These are phyloP conservation scores for Cardamine resedifolia DNA, from an alignment of 345 rosid species.

Conservation along the genomic window DNA sequence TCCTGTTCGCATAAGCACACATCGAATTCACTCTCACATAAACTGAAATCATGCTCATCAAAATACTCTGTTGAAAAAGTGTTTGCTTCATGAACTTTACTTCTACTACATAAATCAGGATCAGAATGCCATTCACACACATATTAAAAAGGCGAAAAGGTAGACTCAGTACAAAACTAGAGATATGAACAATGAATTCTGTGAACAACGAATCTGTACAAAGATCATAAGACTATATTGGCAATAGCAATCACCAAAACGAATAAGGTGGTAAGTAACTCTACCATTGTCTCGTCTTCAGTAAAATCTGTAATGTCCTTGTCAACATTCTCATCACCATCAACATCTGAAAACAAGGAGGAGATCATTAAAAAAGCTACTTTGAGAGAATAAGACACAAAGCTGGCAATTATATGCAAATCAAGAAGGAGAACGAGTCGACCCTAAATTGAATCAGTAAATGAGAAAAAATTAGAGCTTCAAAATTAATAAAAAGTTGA, in stretches of 20 bases:
- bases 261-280: conserved; percentile 30
- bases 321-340: conserved; percentile 46
- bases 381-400: neutral
- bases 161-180: conserved; percentile 9
- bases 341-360: conserved; percentile 47
- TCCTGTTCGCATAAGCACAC: conserved; percentile 33
- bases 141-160: neutral
- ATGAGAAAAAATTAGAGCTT: neutral
- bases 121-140: neutral
- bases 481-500: neutral
- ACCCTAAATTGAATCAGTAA: conserved; percentile 7
- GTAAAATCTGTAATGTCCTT: conserved; percentile 38
- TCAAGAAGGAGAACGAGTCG: neutral
- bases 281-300: conserved; percentile 28
- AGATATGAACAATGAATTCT: neutral
- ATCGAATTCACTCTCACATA: conserved; percentile 19
- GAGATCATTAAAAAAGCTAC: conserved; percentile 3
- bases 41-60: conserved; percentile 20
- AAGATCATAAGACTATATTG: neutral
- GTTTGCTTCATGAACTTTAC: neutral
- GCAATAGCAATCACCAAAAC: conserved; percentile 1
- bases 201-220: neutral
- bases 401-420: neutral
- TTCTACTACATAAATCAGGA: conserved; percentile 8
- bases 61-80: neutral